phyloP scores from a whole-genome alignment of 2,329 filamentous ascomycete genomes.

The Fusarium equiseti region DNA sequence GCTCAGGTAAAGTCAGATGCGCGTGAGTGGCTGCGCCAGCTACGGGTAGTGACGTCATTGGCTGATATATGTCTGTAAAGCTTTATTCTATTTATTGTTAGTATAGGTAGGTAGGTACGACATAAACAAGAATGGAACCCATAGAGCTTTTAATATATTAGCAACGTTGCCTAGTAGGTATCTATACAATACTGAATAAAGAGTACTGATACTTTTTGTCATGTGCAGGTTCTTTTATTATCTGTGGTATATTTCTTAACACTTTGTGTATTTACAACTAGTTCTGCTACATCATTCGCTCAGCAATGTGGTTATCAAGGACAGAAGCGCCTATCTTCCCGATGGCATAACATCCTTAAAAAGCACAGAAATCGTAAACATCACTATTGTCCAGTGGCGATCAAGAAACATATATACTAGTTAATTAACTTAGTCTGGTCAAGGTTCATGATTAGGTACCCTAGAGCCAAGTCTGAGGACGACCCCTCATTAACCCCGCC shows the following conservation, averaged over 20 bases:
- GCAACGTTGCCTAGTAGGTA: neutral
- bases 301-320: too few species aligned
- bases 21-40: neutral
- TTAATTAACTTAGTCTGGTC: neutral
- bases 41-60: neutral
- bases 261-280: neutral
- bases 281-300: neutral
- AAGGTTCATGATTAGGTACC: constrained; percentile 3
- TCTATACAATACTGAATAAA: neutral
- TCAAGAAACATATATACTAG: neutral
- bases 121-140: neutral
- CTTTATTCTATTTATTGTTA: neutral
- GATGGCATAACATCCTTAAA: too few species aligned
- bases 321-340: too few species aligned
- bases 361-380: neutral
- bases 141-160: neutral
- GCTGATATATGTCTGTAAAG: neutral
- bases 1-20: neutral
- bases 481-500: constrained; percentile 28
- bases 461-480: neutral
- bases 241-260: neutral
- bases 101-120: neutral
- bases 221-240: too few species aligned
- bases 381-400: neutral
- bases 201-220: neutral